Evolutionary conservation across 2,329 filamentous ascomycete species (phyloP).

Genomic region (Alternaria conjuncta): DNA sequence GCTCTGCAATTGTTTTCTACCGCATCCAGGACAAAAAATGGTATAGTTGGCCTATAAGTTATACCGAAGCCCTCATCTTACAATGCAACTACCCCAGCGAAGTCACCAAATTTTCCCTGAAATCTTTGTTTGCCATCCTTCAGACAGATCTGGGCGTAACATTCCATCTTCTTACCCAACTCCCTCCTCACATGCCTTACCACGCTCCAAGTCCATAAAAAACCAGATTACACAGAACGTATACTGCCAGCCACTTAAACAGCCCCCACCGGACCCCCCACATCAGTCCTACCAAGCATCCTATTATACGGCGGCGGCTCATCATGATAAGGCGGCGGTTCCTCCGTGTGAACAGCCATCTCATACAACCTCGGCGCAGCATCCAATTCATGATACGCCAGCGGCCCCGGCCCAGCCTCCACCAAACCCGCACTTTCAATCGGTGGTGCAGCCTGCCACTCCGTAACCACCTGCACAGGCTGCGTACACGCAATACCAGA

Average conservation of each 20-base stretch:
- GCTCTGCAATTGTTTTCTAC: background rate
- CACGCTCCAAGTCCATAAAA: background rate
- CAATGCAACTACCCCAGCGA: background rate
- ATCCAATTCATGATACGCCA: conserved; percentile 19
- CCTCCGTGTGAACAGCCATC: background rate
- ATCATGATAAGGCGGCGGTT: background rate
- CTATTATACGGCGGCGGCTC: background rate
- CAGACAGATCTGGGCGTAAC: background rate
- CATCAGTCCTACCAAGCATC: background rate
- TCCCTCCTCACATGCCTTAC: background rate
- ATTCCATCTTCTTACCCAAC: background rate
- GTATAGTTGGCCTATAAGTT: background rate
- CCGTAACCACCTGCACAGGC: conserved; percentile 26
- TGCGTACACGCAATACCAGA: conserved; percentile 19
- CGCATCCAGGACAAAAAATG: background rate
- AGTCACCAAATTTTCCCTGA: background rate
- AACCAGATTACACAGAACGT: background rate
- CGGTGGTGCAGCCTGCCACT: conserved; percentile 2
- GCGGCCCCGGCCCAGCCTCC: conserved; percentile 5
- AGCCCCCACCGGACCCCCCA: background rate
- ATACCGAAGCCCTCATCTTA: too few relatives aligned
- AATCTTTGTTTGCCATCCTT: background rate
- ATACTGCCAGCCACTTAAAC: background rate
- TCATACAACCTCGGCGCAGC: conserved; percentile 1
- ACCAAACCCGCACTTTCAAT: too few relatives aligned